Evolutionary conservation across 257 asterid genomes (phyloP).

Genomic region (Forsythia suspensa): DNA sequence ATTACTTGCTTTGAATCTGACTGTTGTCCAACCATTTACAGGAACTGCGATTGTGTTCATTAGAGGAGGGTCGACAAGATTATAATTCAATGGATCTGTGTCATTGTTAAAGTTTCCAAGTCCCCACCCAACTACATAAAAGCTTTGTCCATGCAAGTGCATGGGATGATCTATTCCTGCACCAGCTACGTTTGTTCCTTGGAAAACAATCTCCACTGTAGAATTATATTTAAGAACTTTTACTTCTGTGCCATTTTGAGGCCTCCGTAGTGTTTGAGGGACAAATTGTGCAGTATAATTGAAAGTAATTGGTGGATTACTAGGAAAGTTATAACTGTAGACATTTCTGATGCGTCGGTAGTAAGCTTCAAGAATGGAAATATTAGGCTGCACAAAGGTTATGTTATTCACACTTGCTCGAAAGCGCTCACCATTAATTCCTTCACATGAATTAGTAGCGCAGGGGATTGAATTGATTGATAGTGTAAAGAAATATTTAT

Average conservation of each 20-base stretch:
- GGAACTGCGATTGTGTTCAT: constrained; percentile 61
- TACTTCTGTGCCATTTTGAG: constrained; percentile 35
- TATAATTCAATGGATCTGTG: constrained; percentile 49
- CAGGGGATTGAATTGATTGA: constrained; percentile 45
- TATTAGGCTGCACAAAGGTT: constrained; percentile 35
- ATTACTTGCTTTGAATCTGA: constrained; percentile 63
- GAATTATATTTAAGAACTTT: constrained; percentile 44
- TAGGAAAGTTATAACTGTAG: constrained; percentile 39
- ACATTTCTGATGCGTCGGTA: constrained; percentile 36
- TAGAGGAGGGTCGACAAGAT: constrained; percentile 66
- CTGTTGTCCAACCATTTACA: constrained; percentile 57
- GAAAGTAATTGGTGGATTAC: constrained; percentile 37
- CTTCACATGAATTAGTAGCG: constrained; percentile 23
- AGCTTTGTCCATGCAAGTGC: constrained; percentile 78
- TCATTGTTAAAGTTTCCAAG: constrained; percentile 47
- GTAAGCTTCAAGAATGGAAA: constrained; percentile 55
- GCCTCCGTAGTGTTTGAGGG: constrained; percentile 17
- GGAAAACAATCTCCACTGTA: constrained; percentile 57
- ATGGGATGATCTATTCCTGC: constrained; percentile 68
- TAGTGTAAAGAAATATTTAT: constrained; percentile 33
- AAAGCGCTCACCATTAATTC: constrained; percentile 16
- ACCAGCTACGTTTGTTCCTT: constrained; percentile 45
- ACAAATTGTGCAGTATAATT: constrained; percentile 36
- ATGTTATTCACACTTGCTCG: constrained; percentile 53
- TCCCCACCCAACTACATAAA: constrained; percentile 64